Evolutionary conservation across 495 filamentous ascomycete genomes (phyloP), one percentile per base, ranked within the genome.

Genomic region (Penicillium cataractarum): DNA sequence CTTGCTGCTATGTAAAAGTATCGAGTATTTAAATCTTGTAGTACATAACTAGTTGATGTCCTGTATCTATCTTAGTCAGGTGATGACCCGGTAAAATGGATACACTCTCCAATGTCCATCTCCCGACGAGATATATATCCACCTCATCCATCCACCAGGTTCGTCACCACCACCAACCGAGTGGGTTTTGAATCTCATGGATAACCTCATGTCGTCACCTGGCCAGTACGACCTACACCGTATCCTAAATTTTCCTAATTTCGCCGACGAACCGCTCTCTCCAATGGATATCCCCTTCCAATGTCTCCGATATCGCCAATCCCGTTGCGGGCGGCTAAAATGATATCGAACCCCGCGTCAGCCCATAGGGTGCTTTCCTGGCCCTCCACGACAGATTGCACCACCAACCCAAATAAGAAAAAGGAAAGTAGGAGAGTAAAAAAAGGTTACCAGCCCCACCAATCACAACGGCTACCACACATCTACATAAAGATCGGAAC

Each of bases 301-400:
- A 46, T 24, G 19, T 46, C 42, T 61, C 67, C 64, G 58, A 67
- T 50, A 58, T 40, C 54, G 62, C 49, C 55, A 24, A 42, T 17
- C 35, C 33, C 10, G 22, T 24, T 26, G 44, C 21, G 12, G 22
- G 56, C 57, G 55, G 53, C 33, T 59, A 49, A 60, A 54, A 35
- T 22, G 46, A 26, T 24, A 58, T 35, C 13, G 19, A 26, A 21
- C 35, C 65, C 50, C 27, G 33, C 10, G 17, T 33, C 56, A 66
- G 44, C 66, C 66, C 66, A 71, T 69, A 59, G 56, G 66, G 40
- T 66, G 48, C 53, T 67, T 67, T 65, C 67, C 67, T 55, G 48
- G 32, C n/a, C 66, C 61, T 66, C 69, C 63, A 69, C 19, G 6
- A 6, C 13, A 2, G 32, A 56, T 50, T 31, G 51, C 40, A 37